phyloP scores from a whole-genome alignment of 1,284 basidiomycete species.

The Trametes versicolor region DNA sequence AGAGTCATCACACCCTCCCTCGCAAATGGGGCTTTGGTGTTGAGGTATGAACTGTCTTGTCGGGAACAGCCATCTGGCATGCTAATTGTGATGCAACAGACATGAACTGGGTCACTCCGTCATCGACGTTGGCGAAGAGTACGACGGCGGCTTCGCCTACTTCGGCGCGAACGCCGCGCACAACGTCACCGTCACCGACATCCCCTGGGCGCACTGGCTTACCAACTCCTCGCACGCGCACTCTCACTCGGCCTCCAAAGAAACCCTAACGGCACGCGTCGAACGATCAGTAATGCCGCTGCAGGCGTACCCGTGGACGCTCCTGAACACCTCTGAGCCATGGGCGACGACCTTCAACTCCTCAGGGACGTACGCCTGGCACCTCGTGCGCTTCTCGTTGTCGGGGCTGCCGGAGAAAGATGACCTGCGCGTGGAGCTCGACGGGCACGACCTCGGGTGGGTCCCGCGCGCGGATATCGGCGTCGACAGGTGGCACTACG shows the following conservation, averaged over 20 bases:
- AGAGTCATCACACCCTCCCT: conserved; percentile 84
- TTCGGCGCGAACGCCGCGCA: conserved; percentile 77
- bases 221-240: conserved; percentile 43
- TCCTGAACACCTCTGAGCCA: conserved; percentile 67
- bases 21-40: conserved; percentile 81
- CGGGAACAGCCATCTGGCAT: background rate
- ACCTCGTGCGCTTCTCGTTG: conserved; percentile 78
- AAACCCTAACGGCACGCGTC: conserved; percentile 48
- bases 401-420: conserved; percentile 71
- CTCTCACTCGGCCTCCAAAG: background rate
- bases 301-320: conserved; percentile 79
- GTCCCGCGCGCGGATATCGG: conserved; percentile 62
- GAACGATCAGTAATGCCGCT: conserved; percentile 82
- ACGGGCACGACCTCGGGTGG: conserved; percentile 70
- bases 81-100: conserved; percentile 27
- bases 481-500: conserved; percentile 79
- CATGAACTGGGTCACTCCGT: conserved; percentile 89
- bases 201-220: conserved; percentile 83
- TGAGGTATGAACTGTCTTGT: conserved; percentile 52
- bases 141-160: conserved; percentile 84
- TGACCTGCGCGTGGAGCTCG: conserved; percentile 70
- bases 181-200: conserved; percentile 47
- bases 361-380: conserved; percentile 69
- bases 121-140: conserved; percentile 85
- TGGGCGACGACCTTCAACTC: conserved; percentile 74